Evolutionary conservation across 2,329 filamentous ascomycete species (phyloP), one percentile per base, ranked within the genome.

Genomic region (Clonostachys solani): DNA sequence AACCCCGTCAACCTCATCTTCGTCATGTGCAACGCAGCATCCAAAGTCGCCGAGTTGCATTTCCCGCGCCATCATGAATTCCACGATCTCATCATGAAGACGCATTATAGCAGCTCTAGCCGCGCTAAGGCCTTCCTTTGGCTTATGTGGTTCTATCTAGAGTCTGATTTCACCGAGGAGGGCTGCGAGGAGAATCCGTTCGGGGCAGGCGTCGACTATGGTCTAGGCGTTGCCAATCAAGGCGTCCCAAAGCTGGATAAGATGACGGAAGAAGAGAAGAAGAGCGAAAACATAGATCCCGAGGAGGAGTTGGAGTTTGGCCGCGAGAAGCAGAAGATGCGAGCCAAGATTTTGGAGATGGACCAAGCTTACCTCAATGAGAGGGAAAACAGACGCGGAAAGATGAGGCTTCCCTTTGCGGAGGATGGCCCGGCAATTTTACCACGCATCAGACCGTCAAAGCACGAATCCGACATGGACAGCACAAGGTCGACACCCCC

Each of bases 131-230:
- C 92, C 1, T 99, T 99, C 57, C 71, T 99, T 17, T 99, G 94
- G 94, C 74, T 99, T 52, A 95, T 99, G 84, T 99, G 94, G 94
- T 96, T 94, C 75, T 97, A 99, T 61, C 78, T 99, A 16, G 94
- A 99, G 64, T 96, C 92, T 29, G 90, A 96, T 63, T 97, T 96
- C 56, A 89, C 89, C 0, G 83, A 87, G 56, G 89, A 96, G 58
- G 90, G 89, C 47, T 92, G 90, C 41, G 78, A 89, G 43, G 86
- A 89, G 56, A 99, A 99, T 59, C 94, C 94, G 0, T 99, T 96
- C 58, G 94, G 94, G 0, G 63, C 74, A 12, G 84, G 83, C 12
- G 80, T 86, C 3, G 83, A 85, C 58, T 86, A 86, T 52, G 78
- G 74, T 9, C 68, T 80, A 1, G 78, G 81, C 50, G 79, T 86